Evolutionary conservation across 148 eudicot genomes (phyloP).

Genomic region (Gaultheria prostrata): DNA sequence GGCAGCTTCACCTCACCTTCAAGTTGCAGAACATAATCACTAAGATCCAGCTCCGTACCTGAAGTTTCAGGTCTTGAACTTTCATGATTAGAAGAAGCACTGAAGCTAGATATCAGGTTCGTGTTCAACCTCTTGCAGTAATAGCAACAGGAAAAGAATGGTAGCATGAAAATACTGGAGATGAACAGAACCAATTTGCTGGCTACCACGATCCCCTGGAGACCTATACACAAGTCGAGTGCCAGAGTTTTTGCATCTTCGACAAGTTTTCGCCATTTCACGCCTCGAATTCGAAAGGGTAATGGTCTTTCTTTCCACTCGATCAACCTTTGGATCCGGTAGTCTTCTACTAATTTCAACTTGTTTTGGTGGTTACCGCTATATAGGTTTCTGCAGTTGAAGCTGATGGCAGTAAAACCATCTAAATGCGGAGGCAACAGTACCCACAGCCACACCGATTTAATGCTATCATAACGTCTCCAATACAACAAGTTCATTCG

Average conservation of each 20-base stretch:
- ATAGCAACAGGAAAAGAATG: background rate
- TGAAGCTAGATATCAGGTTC: background rate
- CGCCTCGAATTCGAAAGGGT: background rate
- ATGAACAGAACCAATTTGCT: slow-evolving; percentile 18
- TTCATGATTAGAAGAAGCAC: background rate
- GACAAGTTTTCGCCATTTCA: background rate
- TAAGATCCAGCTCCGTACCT: background rate
- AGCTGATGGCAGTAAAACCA: slow-evolving; percentile 17
- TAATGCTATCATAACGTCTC: too few species aligned
- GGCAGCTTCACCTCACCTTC: background rate
- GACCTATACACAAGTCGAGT: slow-evolving; percentile 11
- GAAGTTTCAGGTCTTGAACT: background rate
- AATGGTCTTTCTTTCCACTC: slow-evolving; percentile 27
- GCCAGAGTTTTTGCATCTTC: background rate
- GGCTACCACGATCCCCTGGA: slow-evolving; percentile 19
- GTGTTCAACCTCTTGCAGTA: background rate
- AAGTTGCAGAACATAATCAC: background rate
- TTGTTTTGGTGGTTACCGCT: background rate
- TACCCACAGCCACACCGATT: slow-evolving; percentile 28
- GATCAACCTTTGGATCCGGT: slow-evolving; percentile 23
- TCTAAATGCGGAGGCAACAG: slow-evolving; percentile 22
- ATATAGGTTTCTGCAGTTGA: background rate
- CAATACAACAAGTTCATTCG: background rate
- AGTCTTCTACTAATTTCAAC: slow-evolving; percentile 18
- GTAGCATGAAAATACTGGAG: background rate